Percentiles rank a stretch among this genome's conserved stretches.
phyloP scores from a whole-genome alignment of 176 grass and related monocot genomes.

The Cymbopogon citratus region DNA sequence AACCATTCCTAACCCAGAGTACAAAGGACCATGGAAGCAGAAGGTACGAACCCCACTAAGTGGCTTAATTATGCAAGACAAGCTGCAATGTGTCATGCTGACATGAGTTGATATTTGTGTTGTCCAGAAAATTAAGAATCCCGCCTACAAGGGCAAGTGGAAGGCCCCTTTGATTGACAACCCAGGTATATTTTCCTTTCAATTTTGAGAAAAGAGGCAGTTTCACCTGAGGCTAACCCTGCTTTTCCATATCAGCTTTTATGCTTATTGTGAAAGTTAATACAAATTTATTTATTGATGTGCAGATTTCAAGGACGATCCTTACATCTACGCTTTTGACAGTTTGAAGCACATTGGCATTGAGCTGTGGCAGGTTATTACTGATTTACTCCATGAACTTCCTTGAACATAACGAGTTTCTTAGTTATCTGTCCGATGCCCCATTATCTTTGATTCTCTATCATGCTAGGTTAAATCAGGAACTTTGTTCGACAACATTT shows the following conservation, averaged over 20 bases:
- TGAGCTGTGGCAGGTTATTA: conserved; percentile 86
- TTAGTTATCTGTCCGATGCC: neutral
- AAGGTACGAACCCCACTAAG: conserved; percentile 39
- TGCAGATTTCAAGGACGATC: conserved; percentile 82
- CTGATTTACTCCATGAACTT: neutral
- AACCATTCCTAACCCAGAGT: conserved; percentile 90
- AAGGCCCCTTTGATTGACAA: conserved; percentile 75
- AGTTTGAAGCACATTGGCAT: conserved; percentile 87
- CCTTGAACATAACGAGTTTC: neutral
- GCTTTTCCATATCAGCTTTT: neutral
- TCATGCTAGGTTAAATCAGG: conserved; percentile 79
- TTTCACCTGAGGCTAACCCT: neutral
- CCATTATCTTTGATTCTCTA: neutral
- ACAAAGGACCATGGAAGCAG: conserved; percentile 88
- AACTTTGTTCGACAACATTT: conserved; percentile 83
- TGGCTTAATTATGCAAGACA: neutral
- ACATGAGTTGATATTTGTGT: neutral
- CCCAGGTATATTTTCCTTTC: conserved; percentile 38
- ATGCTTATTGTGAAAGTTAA: neutral
- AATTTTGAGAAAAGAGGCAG: neutral
- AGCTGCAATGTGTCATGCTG: neutral
- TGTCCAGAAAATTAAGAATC: conserved; percentile 72
- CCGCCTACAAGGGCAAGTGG: conserved; percentile 71
- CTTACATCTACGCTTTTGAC: conserved; percentile 66
- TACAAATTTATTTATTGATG: neutral